A percentile compares a stretch with the other conserved stretches of the same genome.
These are phyloP conservation scores for Trichosanthes truncata DNA, from an alignment of 306 rosid species.

Conservation along the genomic window DNA sequence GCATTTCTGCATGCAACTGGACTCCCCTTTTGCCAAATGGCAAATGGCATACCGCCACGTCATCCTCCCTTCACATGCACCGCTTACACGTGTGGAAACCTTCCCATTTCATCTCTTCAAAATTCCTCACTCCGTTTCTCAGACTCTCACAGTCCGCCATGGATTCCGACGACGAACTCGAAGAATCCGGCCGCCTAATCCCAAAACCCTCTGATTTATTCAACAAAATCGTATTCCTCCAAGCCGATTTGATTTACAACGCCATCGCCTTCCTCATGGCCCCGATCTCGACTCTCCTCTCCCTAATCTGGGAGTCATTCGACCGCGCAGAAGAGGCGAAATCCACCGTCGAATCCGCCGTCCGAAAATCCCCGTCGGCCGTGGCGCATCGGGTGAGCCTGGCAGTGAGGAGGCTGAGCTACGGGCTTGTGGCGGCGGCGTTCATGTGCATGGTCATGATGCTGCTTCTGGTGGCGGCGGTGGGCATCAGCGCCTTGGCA, in stretches of 20 bases:
- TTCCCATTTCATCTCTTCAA: not conserved
- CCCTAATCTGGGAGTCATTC: conserved; percentile 33
- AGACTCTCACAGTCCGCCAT: not conserved
- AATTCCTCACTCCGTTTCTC: not conserved
- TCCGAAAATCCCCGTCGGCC: conserved; percentile 23
- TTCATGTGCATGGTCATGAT: conserved; percentile 41
- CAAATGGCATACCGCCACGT: not conserved
- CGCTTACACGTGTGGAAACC: not conserved
- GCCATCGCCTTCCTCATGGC: conserved; percentile 26
- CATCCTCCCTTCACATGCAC: not conserved
- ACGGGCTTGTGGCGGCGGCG: conserved; percentile 42
- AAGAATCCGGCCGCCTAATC: not conserved
- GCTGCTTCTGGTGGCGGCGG: conserved; percentile 31
- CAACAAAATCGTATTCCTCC: conserved; percentile 27
- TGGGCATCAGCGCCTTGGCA: conserved; percentile 33
- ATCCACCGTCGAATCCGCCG: conserved; percentile 28
- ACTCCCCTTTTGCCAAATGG: not conserved
- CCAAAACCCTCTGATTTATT: conserved; percentile 35
- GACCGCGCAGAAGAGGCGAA: conserved; percentile 30
- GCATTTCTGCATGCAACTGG: not conserved
- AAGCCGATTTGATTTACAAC: conserved; percentile 40
- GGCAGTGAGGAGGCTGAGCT: conserved; percentile 35
- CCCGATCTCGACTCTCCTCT: conserved; percentile 26
- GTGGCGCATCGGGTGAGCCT: conserved; percentile 13
- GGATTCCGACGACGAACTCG: conserved; percentile 6